A percentile compares a stretch with the other conserved stretches of the same genome.
Evolutionary conservation across 73 alveolate species (phyloP).

Genomic region (Paramecium sonneborni): DNA sequence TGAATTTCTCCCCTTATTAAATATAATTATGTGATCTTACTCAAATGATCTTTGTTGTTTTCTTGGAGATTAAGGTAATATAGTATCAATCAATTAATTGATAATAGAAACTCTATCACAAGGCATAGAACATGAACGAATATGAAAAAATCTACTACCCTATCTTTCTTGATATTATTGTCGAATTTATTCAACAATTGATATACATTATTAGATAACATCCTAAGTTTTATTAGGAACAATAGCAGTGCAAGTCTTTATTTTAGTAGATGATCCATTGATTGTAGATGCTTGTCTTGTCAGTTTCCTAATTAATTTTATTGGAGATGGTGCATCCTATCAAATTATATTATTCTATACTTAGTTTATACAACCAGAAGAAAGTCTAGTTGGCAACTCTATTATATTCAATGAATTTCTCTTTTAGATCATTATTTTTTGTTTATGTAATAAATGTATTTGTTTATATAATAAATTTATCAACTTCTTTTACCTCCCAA

Average conservation of each 20-base stretch:
- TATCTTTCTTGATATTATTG: background rate
- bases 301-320: background rate
- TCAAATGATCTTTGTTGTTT: background rate
- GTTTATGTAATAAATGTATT: background rate
- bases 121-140: constrained; percentile 45
- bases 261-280: background rate
- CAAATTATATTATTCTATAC: background rate
- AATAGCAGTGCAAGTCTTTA: background rate
- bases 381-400: background rate
- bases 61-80: constrained; percentile 17
- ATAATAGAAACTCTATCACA: background rate
- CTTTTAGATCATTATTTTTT: constrained; percentile 24
- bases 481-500: constrained; percentile 36
- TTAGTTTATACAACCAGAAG: background rate
- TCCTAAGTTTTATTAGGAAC: background rate
- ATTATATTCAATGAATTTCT: background rate
- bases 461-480: constrained; percentile 7
- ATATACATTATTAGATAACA: background rate
- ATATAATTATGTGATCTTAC: background rate
- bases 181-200: background rate
- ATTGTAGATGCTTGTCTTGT: background rate
- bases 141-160: constrained; percentile 30
- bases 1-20: background rate
- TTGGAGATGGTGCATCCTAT: background rate
- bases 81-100: background rate